Conservation (phyloP, 73 alveolate genomes). For the Paramecium pentaurelia region DNA sequence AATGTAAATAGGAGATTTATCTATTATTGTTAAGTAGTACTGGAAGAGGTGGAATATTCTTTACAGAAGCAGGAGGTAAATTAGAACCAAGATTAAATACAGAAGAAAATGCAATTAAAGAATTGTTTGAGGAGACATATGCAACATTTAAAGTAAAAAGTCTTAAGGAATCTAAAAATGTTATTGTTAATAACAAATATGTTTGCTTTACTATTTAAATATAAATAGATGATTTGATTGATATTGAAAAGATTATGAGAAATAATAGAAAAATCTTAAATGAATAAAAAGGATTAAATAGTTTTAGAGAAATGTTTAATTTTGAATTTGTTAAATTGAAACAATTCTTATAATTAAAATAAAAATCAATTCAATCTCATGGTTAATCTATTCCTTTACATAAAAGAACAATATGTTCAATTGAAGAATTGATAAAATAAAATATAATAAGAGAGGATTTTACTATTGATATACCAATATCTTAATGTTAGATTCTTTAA, state of each 20-base stretch:
- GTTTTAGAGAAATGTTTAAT: background rate
- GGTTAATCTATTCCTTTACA: background rate
- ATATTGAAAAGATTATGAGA: background rate
- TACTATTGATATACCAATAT: background rate
- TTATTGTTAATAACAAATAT: background rate
- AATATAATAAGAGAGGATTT: background rate
- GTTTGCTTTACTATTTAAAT: background rate
- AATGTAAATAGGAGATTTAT: background rate
- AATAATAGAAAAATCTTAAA: background rate
- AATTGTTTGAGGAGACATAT: slow-evolving; percentile 30
- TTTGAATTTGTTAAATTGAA: background rate
- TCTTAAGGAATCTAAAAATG: background rate
- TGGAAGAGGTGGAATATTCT: slow-evolving; percentile 11
- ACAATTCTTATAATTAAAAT: background rate
- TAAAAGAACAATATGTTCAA: background rate
- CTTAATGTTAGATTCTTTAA: background rate
- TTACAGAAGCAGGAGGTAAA: slow-evolving; percentile 10
- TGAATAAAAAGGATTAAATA: background rate
- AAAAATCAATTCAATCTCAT: background rate
- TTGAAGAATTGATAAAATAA: background rate
- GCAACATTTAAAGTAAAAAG: background rate
- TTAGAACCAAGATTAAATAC: background rate
- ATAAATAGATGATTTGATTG: background rate
- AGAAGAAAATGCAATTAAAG: slow-evolving; percentile 40
- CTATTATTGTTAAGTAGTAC: background rate